Percentiles rank a stretch among this genome's conserved stretches.
These are phyloP conservation scores for Jacaranda mimosifolia DNA, from an alignment of 257 asterid genomes.

Conservation along the genomic window DNA sequence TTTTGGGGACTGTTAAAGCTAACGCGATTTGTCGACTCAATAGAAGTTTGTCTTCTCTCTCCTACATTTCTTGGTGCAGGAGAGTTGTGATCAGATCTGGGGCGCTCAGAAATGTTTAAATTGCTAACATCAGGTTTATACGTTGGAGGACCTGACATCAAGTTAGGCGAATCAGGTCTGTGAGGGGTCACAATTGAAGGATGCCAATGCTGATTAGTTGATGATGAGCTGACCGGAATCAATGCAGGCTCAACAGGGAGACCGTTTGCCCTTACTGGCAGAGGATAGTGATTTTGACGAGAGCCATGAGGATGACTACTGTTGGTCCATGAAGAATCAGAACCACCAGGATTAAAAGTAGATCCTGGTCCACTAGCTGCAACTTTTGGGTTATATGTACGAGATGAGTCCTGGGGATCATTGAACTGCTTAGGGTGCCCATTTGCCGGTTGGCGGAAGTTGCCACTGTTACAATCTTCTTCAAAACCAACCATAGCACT, in stretches of 20 bases:
- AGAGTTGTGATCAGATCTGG: conserved; percentile 42
- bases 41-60: conserved; percentile 66
- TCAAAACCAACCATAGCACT: conserved; percentile 53
- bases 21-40: conserved; percentile 49
- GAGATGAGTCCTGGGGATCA: conserved; percentile 60
- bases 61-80: conserved; percentile 49
- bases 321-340: conserved; percentile 55
- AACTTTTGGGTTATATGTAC: conserved; percentile 48
- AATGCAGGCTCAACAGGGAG: conserved; percentile 51
- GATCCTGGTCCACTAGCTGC: conserved; percentile 55
- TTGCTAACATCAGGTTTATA: conserved; percentile 42
- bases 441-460: conserved; percentile 56
- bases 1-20: conserved; percentile 52
- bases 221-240: conserved; percentile 41
- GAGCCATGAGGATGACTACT: conserved; percentile 52
- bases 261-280: conserved; percentile 55
- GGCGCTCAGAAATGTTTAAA: conserved; percentile 45
- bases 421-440: conserved; percentile 66
- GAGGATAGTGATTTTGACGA: conserved; percentile 64
- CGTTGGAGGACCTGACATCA: conserved; percentile 38
- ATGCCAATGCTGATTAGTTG: conserved; percentile 46
- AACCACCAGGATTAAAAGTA: conserved; percentile 44
- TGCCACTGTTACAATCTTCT: conserved; percentile 61
- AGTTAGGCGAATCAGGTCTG: conserved; percentile 41
- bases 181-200: conserved; percentile 39